phyloP scores from a whole-genome alignment of 805 yeast species.

The Wickerhamomyces ciferrii region DNA sequence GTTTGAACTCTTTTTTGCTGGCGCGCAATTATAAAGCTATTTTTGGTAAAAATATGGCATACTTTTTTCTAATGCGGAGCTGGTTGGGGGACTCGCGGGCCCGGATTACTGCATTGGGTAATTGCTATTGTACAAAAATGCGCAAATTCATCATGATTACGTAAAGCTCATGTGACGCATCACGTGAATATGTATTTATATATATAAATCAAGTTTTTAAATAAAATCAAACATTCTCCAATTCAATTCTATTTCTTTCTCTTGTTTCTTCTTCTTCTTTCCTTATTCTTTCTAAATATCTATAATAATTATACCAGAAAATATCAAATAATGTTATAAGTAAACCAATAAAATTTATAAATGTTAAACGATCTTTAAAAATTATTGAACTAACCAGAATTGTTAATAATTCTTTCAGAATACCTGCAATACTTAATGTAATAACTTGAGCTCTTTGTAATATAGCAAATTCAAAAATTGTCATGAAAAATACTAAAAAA shows the following conservation, averaged over 20 bases:
- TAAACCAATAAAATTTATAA: slow-evolving; percentile 70
- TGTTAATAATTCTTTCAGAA: slow-evolving; percentile 87
- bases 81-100: too few species aligned
- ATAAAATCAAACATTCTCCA: slow-evolving; percentile 8
- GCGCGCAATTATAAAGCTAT: too few species aligned
- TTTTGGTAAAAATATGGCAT: too few species aligned
- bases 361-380: slow-evolving; percentile 67
- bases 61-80: too few species aligned
- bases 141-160: too few species aligned
- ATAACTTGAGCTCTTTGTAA: slow-evolving; percentile 78
- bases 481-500: slow-evolving; percentile 81
- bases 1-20: too few species aligned
- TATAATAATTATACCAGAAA: slow-evolving; percentile 71
- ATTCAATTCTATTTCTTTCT: slow-evolving; percentile 4
- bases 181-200: background rate
- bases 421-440: slow-evolving; percentile 86
- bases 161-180: background rate
- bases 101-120: too few species aligned
- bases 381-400: slow-evolving; percentile 57
- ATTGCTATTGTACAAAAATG: too few species aligned
- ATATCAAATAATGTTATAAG: slow-evolving; percentile 73
- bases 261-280: slow-evolving; percentile 3
- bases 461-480: slow-evolving; percentile 79
- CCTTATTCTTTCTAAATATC: slow-evolving; percentile 29
- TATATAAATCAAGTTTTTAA: too few species aligned